Conservation (phyloP, 2,329 filamentous ascomycete species). For the Pestalotiopsis sp. region DNA sequence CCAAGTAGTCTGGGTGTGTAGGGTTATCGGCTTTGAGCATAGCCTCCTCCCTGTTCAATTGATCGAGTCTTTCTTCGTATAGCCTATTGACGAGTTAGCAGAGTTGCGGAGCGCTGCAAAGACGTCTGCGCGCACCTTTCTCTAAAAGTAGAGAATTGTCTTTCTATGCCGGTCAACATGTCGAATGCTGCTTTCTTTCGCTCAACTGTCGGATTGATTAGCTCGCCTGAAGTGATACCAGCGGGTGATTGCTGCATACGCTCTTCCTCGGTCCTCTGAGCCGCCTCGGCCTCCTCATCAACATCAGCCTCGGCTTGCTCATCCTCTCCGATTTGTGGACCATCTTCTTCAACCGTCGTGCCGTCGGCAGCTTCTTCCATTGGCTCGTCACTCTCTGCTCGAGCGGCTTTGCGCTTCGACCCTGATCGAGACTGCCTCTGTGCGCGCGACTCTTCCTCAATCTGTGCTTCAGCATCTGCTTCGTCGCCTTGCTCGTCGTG, state of each 20-base stretch:
- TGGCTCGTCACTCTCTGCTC: slow-evolving; percentile 17
- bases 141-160: slow-evolving; percentile 84
- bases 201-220: slow-evolving; percentile 59
- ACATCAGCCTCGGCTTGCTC: slow-evolving; percentile 57
- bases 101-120: slow-evolving; percentile 13
- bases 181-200: slow-evolving; percentile 81
- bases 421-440: slow-evolving; percentile 36
- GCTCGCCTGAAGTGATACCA: slow-evolving; percentile 18
- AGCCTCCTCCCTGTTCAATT: slow-evolving; percentile 72
- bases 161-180: slow-evolving; percentile 78
- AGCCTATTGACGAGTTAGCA: slow-evolving; percentile 56
- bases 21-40: slow-evolving; percentile 61
- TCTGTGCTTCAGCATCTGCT: slow-evolving; percentile 25
- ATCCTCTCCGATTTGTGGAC: slow-evolving; percentile 54
- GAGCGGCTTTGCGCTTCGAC: slow-evolving; percentile 33
- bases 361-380: slow-evolving; percentile 32
- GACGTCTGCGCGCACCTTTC: slow-evolving; percentile 61
- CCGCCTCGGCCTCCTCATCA: slow-evolving; percentile 62
- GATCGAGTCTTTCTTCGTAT: slow-evolving; percentile 84
- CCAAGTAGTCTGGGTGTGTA: slow-evolving; percentile 90
- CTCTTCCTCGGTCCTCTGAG: slow-evolving; percentile 67
- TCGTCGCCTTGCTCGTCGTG: slow-evolving; percentile 17
- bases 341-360: slow-evolving; percentile 41
- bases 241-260: slow-evolving; percentile 43
- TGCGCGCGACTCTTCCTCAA: slow-evolving; percentile 23